Evolutionary conservation across 2,329 filamentous ascomycete genomes (phyloP), one percentile per base, ranked within the genome.

Genomic region (Geosmithia morbida): DNA sequence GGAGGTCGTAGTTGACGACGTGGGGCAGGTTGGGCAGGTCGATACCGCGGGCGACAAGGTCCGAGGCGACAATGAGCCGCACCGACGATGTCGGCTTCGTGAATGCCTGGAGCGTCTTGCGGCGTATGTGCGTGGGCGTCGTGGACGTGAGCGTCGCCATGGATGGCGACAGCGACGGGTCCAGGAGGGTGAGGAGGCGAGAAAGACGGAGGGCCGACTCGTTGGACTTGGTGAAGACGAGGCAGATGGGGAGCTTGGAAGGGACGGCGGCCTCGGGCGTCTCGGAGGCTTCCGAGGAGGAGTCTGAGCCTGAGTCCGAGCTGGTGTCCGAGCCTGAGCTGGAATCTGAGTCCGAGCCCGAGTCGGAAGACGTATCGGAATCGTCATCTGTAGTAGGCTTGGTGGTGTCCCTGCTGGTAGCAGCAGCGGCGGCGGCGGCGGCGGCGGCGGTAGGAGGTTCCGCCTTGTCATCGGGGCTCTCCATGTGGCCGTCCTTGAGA

Each of bases 1-100:
- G 90, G 46, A 96, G 74, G 61, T 96, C 90, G 68, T 97, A 97
- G 66, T 95, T 96, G 64, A 97, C 71, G 44, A 97, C 87, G 58
- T 94, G 85, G 37, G 81, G 80, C 44, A 97, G 75, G 44, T 77
- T 74, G 1, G 79, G 77, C 13, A 95, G 72, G 62, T 97, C 90
- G 22, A 97, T 79, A 56, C 90, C 92, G 52, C 90, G 85, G 2
- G 88, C 87, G 1, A 92, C 87, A n/a, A 94, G 83, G 60, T 97
- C 90, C 0, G 92, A 94, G 1, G 89, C 88, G 43, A 97, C 82
- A 42, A 97, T 77, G 44, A 94, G 79, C 7, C 81, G 80, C 22
- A 85, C 64, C 49, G 77, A 78, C 2, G 74, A 69, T 56, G 87
- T 86, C 2, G 74, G 70, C 49, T 76, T 76, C 3, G 73, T 66